Evolutionary conservation across 805 yeast species (phyloP), one percentile per base, ranked within the genome.

Genomic region (Starmera dryadoides): DNA sequence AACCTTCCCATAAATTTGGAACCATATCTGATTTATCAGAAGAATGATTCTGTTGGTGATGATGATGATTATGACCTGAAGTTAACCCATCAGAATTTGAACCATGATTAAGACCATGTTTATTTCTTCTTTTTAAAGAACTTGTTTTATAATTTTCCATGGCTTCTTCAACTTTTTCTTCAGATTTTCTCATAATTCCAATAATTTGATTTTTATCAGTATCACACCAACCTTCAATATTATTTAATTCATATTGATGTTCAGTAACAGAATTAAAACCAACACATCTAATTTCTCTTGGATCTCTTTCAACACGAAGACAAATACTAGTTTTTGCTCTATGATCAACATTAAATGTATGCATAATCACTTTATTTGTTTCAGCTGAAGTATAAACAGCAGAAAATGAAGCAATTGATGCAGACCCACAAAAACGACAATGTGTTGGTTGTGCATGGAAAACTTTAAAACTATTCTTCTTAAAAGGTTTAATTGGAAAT

Each of bases 361-460:
- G 95, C 63, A 85, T 63, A 6, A 82, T 77, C 37, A 85, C 58
- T 8, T 77, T 72, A 5, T 69, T 70, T 3, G 69, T 64, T 41
- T 76, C 81, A 20, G 58, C 53, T 45, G 80, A 83, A 18, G 81
- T 78, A 58, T 87, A 87, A 1, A 81, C 80, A 17, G 86, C 65
- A 1, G 91, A 80, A 38, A 87, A 70, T 3, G 89, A 73, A 18
- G 77, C 71, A 31, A 87, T 73, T 0, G 95, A 81, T 0, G 85
- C 87, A 63, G 94, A 82, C 2, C 96, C 96, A 65, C 96, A 87
- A 60, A 87, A 87, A 34, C 83, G 72, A 61, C 96, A 87, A 62
- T 87, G 95, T 1, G 87, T 79, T 6, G 95, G 94, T 48, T 81
- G 87, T 33, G 84, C 81, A 55, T 87, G 95, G 45, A 86, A 77